Evolutionary conservation across 139 green algal genomes (phyloP), one percentile per base, ranked within the genome.

Genomic region (Chlorella sp.): DNA sequence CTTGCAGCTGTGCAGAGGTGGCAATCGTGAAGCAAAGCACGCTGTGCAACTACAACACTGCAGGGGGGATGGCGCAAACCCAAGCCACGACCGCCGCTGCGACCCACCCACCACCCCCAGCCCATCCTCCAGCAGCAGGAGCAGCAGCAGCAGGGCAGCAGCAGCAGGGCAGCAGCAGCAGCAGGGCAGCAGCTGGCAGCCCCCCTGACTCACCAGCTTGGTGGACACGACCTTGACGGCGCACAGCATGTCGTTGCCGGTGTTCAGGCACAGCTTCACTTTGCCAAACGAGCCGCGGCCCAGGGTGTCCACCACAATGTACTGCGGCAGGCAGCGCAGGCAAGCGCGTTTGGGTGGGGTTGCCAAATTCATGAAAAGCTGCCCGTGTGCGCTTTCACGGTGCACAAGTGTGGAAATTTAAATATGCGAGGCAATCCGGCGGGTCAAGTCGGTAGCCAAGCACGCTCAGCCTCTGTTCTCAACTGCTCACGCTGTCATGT

Each of bases 251-350:
- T 94, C 91, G 85, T 98, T 92, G 28, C 92, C 32, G 16, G 87
- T 95, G 93, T 96, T 96, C n/a, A 98, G 90, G 85, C 91, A 95
- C 72, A 97, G 92, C 92, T 96, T 97, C 24, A 98, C 95, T 79
- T 96, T 97, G 78, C 94, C 94, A 78, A 92, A 96, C 34, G 85
- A 87, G 58, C 95, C 95, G 22, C 90, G 81, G 0, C 94, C 95
- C 83, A 98, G 88, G 2, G 93, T 96, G 84, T 95, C 94, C 38
- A 98, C 86, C 54, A 97, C 90, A 65, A 97, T 91, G 79, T 97
- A 97, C 90, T 97, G 91, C 82, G 96, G 95, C 86, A 96, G 90
- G 41, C 3, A 30, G 19, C 13, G 19, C 1, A 20, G 36, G 67
- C 67, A 73, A 28, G 65, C 36, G 62, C 13, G 62, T 16, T 28